phyloP scores from a whole-genome alignment of 1,139 yeast genomes.

The Candida sp. region DNA sequence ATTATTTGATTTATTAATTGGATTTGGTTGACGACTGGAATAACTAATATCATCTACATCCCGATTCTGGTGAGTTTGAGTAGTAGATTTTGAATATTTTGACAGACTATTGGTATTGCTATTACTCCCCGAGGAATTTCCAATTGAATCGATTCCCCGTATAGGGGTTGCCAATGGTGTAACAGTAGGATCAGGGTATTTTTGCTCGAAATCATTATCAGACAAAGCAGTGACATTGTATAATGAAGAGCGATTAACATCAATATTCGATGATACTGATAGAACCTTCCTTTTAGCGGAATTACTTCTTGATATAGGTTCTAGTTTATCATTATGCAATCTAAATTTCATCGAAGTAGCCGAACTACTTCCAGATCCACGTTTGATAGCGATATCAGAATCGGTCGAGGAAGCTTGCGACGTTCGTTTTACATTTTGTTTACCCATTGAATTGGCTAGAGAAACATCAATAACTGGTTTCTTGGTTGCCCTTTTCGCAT shows the following conservation, averaged over 20 bases:
- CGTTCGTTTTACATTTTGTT: not conserved
- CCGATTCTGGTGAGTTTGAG: not conserved
- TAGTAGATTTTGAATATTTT: not conserved
- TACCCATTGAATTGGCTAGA: not conserved
- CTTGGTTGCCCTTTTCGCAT: not conserved
- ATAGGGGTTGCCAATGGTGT: constrained; percentile 9
- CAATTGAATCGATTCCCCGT: not conserved
- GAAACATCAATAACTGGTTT: not conserved
- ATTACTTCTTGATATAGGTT: not conserved
- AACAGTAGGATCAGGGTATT: constrained; percentile 19
- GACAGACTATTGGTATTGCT: not conserved
- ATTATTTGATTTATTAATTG: not conserved
- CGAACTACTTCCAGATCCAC: constrained; percentile 5
- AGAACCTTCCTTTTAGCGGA: constrained; percentile 8
- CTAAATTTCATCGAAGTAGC: constrained; percentile 12
- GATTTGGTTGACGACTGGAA: not conserved
- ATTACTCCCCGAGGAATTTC: not conserved
- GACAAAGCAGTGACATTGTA: constrained; percentile 12
- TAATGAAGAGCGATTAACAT: constrained; percentile 13
- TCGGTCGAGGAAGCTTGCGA: not conserved
- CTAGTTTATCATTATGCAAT: constrained; percentile 9
- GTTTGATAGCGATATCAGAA: not conserved
- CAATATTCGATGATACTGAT: constrained; percentile 16
- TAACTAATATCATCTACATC: not conserved
- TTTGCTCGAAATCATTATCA: constrained; percentile 11